phyloP scores from a whole-genome alignment of 768 basidiomycete genomes.

The Termitomyces sp. region DNA sequence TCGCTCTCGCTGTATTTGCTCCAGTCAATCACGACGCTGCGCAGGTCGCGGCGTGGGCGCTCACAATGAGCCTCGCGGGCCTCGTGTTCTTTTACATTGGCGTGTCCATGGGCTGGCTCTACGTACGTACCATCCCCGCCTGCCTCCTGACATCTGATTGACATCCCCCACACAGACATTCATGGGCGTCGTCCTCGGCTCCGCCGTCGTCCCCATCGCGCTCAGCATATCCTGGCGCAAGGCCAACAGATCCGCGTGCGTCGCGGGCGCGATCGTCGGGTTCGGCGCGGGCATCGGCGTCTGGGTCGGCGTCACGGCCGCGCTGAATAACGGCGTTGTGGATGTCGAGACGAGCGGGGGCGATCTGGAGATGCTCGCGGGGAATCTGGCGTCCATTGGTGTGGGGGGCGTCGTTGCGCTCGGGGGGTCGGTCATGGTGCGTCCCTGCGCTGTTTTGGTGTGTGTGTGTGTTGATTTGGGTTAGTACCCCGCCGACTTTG shows the following conservation, averaged over 20 bases:
- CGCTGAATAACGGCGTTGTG: constrained; percentile 63
- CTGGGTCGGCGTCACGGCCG: constrained; percentile 80
- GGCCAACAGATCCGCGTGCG: constrained; percentile 81
- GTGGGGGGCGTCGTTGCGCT: constrained; percentile 75
- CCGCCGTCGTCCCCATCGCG: constrained; percentile 83
- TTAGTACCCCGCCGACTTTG: constrained; percentile 62
- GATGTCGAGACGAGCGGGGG: constrained; percentile 63
- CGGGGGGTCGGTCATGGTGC: constrained; percentile 54
- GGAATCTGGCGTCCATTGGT: constrained; percentile 80
- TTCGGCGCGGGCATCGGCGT: constrained; percentile 66
- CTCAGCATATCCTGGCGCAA: constrained; percentile 82
- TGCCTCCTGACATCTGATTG: not conserved
- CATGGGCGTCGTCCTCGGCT: constrained; percentile 85
- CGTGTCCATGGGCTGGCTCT: constrained; percentile 92
- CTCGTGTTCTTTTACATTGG: constrained; percentile 88
- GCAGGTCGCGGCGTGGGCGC: constrained; percentile 62
- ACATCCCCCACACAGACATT: constrained; percentile 47
- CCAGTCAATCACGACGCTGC: not conserved
- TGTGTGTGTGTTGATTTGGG: constrained; percentile 16
- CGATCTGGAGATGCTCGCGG: constrained; percentile 70
- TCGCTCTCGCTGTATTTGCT: too few species aligned
- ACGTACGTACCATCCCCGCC: constrained; percentile 40
- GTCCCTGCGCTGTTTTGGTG: constrained; percentile 13
- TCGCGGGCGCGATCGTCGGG: constrained; percentile 64
- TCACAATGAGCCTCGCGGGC: constrained; percentile 80